phyloP scores from a whole-genome alignment of 2,329 filamentous ascomycete species.

The Colletotrichum viniferum region DNA sequence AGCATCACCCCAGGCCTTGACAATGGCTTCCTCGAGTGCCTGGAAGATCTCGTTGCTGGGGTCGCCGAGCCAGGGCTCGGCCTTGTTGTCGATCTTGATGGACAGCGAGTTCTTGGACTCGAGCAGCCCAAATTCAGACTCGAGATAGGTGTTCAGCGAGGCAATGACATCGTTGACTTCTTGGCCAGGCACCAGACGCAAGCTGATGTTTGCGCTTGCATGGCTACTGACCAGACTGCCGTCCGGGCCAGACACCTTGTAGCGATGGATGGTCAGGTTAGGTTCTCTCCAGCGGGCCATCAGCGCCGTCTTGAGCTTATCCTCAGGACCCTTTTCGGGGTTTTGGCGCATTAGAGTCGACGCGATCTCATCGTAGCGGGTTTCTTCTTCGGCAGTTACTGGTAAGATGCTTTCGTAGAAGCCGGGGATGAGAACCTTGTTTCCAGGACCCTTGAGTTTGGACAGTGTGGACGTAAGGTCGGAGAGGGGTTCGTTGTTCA shows the following conservation, averaged over 20 bases:
- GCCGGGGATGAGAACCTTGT: conserved; percentile 81
- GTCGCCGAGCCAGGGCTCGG: conserved; percentile 95
- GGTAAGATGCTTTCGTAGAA: conserved; percentile 88
- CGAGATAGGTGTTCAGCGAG: conserved; percentile 69
- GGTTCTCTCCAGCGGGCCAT: conserved; percentile 97
- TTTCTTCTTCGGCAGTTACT: conserved; percentile 75
- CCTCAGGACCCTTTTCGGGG: conserved; percentile 61
- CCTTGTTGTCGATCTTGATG: conserved; percentile 88
- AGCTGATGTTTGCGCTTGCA: conserved; percentile 85
- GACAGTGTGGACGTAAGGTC: conserved; percentile 86
- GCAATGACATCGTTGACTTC: conserved; percentile 79
- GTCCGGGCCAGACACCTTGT: conserved; percentile 91
- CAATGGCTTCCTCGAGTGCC: conserved; percentile 83
- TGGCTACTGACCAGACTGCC: conserved; percentile 90
- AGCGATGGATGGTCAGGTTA: conserved; percentile 90
- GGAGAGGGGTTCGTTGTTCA: conserved; percentile 89
- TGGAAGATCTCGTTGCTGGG: conserved; percentile 89
- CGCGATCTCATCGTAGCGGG: conserved; percentile 84
- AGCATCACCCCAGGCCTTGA: conserved; percentile 78
- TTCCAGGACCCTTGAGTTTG: conserved; percentile 80
- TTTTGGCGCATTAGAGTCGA: conserved; percentile 76
- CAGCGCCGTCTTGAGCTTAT: conserved; percentile 79
- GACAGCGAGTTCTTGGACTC: conserved; percentile 81
- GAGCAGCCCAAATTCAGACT: conserved; percentile 73
- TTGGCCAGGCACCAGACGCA: conserved; percentile 93